phyloP scores from a whole-genome alignment of 345 rosid species.

The Populus pruinosa region DNA sequence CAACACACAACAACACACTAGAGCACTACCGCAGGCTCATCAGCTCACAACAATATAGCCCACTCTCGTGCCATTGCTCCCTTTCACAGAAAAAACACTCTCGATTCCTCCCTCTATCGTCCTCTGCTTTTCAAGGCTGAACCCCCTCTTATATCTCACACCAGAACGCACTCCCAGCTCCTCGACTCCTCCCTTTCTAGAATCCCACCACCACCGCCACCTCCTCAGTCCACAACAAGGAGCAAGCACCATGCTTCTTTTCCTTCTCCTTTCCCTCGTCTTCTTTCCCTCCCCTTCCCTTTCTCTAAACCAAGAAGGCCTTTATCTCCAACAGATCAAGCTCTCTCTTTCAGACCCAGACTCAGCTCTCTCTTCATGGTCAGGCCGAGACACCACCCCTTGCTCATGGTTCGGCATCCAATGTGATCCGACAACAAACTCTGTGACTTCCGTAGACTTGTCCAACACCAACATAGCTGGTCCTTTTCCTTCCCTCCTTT shows the following conservation, averaged over 20 bases:
- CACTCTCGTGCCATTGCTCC: background rate
- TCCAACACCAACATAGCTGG: constrained; percentile 54
- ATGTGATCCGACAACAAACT: constrained; percentile 37
- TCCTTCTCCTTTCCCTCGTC: constrained; percentile 21
- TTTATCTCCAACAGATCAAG: constrained; percentile 46
- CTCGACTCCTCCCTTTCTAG: background rate
- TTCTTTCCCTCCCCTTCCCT: constrained; percentile 8
- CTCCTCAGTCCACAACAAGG: background rate
- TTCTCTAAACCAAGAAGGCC: constrained; percentile 66
- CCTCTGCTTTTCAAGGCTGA: background rate
- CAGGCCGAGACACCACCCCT: constrained; percentile 42
- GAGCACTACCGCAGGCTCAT: background rate
- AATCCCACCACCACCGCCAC: background rate
- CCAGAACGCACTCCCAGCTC: background rate
- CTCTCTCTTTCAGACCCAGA: constrained; percentile 54
- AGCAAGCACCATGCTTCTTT: constrained; percentile 7
- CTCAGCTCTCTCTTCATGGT: constrained; percentile 58
- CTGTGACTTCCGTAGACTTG: constrained; percentile 71
- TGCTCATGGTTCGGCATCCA: constrained; percentile 59
- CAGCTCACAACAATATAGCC: background rate
- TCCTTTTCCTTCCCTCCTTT: constrained; percentile 68
- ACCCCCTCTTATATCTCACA: background rate
- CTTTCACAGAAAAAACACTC: no score
- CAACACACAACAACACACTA: background rate
- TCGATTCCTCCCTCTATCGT: background rate